Evolutionary conservation across 257 asterid species (phyloP).

Genomic region (Apocynum venetum): DNA sequence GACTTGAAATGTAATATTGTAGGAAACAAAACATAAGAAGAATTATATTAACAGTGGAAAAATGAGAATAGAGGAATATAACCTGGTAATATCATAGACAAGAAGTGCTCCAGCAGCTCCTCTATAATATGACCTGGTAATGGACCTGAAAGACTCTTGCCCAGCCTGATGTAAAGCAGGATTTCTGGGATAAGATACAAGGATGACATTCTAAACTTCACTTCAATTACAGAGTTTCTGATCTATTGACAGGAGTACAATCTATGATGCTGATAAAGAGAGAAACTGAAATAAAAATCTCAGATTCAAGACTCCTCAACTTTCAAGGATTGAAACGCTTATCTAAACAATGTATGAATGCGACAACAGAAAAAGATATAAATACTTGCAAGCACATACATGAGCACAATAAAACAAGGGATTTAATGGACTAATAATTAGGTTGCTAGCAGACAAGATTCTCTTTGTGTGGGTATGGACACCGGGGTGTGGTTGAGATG

Average conservation of each 20-base stretch:
- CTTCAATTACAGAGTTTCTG: background rate
- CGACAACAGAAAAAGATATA: background rate
- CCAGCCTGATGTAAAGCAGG: conserved; percentile 44
- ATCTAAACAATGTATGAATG: background rate
- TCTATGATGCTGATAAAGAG: background rate
- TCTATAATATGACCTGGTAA: conserved; percentile 62
- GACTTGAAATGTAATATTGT: background rate
- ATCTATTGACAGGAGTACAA: background rate
- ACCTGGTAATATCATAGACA: conserved; percentile 53
- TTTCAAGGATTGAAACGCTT: background rate
- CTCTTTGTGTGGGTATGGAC: too few relatives aligned
- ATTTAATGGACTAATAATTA: too few relatives aligned
- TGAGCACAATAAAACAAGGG: too few relatives aligned
- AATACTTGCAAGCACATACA: background rate
- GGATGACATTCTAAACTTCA: background rate
- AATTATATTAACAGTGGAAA: background rate
- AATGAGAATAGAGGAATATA: background rate
- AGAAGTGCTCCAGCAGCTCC: conserved; percentile 76
- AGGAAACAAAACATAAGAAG: background rate
- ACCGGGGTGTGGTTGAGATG: background rate
- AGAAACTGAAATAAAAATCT: background rate
- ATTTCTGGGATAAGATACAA: background rate
- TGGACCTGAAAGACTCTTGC: conserved; percentile 62
- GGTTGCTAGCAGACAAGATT: background rate
- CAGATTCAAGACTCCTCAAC: background rate